Evolutionary conservation across 129 eudicot genomes (phyloP).

Genomic region (sunflower (Helianthus annuus)): DNA sequence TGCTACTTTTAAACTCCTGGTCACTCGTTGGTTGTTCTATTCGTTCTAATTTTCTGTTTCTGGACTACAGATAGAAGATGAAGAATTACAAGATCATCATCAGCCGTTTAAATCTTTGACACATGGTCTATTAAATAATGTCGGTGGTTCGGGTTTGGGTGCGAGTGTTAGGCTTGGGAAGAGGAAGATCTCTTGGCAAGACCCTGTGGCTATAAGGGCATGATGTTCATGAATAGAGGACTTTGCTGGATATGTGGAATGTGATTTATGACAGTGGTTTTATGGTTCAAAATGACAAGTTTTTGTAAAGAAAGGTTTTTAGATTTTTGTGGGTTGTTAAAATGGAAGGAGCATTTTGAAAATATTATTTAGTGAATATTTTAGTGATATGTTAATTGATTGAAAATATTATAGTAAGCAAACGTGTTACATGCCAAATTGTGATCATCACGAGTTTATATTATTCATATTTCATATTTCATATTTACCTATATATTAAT

Average conservation of each 20-base stretch:
- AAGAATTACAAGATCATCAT: constrained; percentile 39
- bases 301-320: constrained; percentile 2
- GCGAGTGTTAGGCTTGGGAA: constrained; percentile 30
- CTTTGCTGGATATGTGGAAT: no score
- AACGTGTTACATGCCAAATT: no score
- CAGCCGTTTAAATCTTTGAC: constrained; percentile 24
- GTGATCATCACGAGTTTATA: no score
- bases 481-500: no score
- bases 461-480: no score
- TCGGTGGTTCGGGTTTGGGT: neutral
- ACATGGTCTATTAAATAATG: constrained; percentile 19
- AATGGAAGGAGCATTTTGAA: neutral
- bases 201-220: constrained; percentile 69
- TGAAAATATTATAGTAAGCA: no score
- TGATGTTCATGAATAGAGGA: neutral
- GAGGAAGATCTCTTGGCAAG: constrained; percentile 90
- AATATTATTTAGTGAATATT: no score
- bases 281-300: neutral
- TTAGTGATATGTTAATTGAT: no score
- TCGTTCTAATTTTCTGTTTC: neutral
- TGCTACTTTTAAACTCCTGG: neutral
- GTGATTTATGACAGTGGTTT: neutral
- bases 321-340: constrained; percentile 10
- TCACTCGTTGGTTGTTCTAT: neutral
- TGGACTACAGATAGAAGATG: constrained; percentile 56